These are phyloP conservation scores for Aspergillaceae sp. DNA, from an alignment of 2,329 filamentous ascomycete species.

Conservation along the genomic window DNA sequence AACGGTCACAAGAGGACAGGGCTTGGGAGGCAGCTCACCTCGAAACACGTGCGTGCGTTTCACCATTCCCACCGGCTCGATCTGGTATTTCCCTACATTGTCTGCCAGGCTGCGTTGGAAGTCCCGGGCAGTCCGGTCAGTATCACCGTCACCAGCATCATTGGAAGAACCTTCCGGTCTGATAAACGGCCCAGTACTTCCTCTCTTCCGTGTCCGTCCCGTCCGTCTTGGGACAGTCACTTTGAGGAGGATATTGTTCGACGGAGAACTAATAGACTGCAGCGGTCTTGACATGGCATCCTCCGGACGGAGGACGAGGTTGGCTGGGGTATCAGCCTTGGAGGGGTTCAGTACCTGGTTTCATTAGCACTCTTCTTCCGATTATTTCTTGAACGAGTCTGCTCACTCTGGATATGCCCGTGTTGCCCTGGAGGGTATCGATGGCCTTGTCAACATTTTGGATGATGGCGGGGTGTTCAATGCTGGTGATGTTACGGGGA, in stretches of 20 bases:
- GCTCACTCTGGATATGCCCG: conserved; percentile 45
- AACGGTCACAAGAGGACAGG: background rate
- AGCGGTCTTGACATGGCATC: conserved; percentile 72
- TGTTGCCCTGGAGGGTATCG: conserved; percentile 51
- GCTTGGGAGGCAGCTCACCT: conserved; percentile 35
- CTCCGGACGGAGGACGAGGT: conserved; percentile 69
- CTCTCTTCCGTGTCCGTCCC: conserved; percentile 74
- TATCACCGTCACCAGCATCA: conserved; percentile 24
- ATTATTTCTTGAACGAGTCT: background rate
- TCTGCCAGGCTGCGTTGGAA: conserved; percentile 52
- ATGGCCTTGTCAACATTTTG: conserved; percentile 57
- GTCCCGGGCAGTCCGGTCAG: conserved; percentile 12
- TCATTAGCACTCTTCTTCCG: background rate
- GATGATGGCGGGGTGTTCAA: conserved; percentile 61
- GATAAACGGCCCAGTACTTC: conserved; percentile 57
- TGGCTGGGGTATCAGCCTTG: conserved; percentile 44
- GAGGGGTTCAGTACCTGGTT: conserved; percentile 38
- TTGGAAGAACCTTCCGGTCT: conserved; percentile 20
- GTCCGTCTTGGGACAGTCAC: conserved; percentile 80
- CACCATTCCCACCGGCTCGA: conserved; percentile 64
- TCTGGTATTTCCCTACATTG: conserved; percentile 57
- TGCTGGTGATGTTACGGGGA: conserved; percentile 45
- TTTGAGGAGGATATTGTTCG: conserved; percentile 78
- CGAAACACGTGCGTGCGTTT: conserved; percentile 80
- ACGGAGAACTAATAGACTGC: conserved; percentile 63